Evolutionary conservation across 306 rosid genomes (phyloP).

Genomic region (Prunus kanzakura): DNA sequence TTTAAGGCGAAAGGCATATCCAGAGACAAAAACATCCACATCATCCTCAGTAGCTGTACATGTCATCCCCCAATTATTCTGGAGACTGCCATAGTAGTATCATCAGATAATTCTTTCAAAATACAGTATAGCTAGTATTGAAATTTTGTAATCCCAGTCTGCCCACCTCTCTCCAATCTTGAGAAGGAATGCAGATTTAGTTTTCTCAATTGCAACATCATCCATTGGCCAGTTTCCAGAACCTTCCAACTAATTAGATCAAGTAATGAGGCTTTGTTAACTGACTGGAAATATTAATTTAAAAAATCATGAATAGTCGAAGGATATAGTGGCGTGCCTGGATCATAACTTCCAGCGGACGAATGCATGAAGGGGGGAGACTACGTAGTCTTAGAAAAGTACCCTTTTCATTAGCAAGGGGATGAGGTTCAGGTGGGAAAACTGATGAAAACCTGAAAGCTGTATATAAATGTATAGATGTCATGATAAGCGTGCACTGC

Average conservation of each 20-base stretch:
- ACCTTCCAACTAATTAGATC: constrained; percentile 71
- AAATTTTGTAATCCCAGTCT: constrained; percentile 8
- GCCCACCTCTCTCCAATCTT: constrained; percentile 84
- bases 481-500: constrained; percentile 22
- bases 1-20: constrained; percentile 89
- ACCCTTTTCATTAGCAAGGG: constrained; percentile 62
- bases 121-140: constrained; percentile 18
- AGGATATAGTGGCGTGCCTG: constrained; percentile 55
- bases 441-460: constrained; percentile 92
- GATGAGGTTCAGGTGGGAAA: constrained; percentile 89
- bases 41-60: constrained; percentile 74
- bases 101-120: constrained; percentile 21
- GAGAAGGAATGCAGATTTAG: constrained; percentile 86
- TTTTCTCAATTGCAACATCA: constrained; percentile 81
- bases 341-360: constrained; percentile 86
- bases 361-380: constrained; percentile 68
- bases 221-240: constrained; percentile 99
- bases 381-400: constrained; percentile 38
- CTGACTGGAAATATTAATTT: constrained; percentile 8
- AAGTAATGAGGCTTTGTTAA: constrained; percentile 25
- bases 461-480: constrained; percentile 25
- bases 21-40: constrained; percentile 74
- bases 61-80: constrained; percentile 66
- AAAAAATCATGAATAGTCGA: constrained; percentile 10
- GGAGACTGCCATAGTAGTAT: constrained; percentile 63